Evolutionary conservation across 257 asterid genomes (phyloP), one percentile per base, ranked within the genome.

Genomic region (Paraleonurus japonicus): DNA sequence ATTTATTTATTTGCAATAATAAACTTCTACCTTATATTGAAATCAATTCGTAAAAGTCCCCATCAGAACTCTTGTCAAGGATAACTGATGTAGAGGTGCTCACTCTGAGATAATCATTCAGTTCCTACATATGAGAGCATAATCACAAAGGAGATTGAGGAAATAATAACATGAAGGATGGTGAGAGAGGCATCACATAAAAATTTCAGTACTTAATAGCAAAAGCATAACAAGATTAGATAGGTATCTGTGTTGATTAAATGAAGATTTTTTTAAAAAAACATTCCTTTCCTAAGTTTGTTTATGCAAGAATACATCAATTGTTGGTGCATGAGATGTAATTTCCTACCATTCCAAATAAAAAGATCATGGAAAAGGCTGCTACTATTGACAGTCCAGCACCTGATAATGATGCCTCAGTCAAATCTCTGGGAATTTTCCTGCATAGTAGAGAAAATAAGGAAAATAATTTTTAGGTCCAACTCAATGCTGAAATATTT

Each of bases 341-440:
- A 51, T 69, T 74, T 70, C 88, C 70, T 82, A 94, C 99, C 98
- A 90, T 89, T 80, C 98, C 98, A 84, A 94, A 89, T 70, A 93
- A 81, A 78, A 93, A 83, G 76, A 86, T 78, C 96, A 94, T 90
- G 75, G 74, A 79, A 63, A 94, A 64, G 68, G 96, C 95, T 45
- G 97, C 98, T 70, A 86, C 17, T 48, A 94, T 86, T 79, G 98
- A 90, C 86, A 94, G 71, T 48, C 97, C 96, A 84, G 97, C 97
- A 76, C 97, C 98, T 28, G 96, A 89, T 63, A 94, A 65, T 11
- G 95, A 94, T 71, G 98, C 95, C 79, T 94, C 96, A 2, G 95
- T 93, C 87, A 93, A 84, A 77, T 90, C 94, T 70, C 96, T 84
- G 4, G 96, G 94, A 23, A 85, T 89, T 84, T 94, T 94, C 85